Evolutionary conservation across 768 basidiomycete genomes (phyloP).

Genomic region (Russula abietina): DNA sequence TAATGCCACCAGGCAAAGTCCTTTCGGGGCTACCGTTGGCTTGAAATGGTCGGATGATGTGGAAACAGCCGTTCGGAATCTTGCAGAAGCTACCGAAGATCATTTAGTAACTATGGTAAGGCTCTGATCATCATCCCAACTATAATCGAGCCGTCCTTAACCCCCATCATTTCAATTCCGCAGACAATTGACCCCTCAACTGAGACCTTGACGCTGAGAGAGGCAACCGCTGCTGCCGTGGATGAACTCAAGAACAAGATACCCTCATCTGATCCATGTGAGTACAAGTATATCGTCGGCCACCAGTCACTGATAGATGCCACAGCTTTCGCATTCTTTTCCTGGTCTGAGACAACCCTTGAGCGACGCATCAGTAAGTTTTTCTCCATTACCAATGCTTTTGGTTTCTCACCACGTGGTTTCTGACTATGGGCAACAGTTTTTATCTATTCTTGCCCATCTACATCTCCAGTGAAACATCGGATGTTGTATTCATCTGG

Average conservation of each 20-base stretch:
- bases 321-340: slow-evolving; percentile 56
- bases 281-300: slow-evolving; percentile 17
- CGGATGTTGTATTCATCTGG: slow-evolving; percentile 88
- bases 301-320: slow-evolving; percentile 15
- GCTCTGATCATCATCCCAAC: slow-evolving; percentile 13
- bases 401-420: slow-evolving; percentile 6
- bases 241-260: slow-evolving; percentile 44
- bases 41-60: slow-evolving; percentile 64
- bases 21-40: slow-evolving; percentile 55
- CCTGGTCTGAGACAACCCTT: slow-evolving; percentile 50
- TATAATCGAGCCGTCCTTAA: not conserved
- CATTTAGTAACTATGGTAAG: slow-evolving; percentile 63
- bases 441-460: slow-evolving; percentile 91
- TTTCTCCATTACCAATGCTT: not conserved
- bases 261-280: slow-evolving; percentile 54
- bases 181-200: slow-evolving; percentile 63
- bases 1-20: slow-evolving; percentile 48
- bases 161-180: not conserved
- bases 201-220: slow-evolving; percentile 51
- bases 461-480: slow-evolving; percentile 69
- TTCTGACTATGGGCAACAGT: slow-evolving; percentile 38
- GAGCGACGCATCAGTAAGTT: slow-evolving; percentile 56
- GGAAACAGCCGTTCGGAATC: slow-evolving; percentile 54
- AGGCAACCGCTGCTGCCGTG: slow-evolving; percentile 36
- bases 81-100: slow-evolving; percentile 44